These are phyloP conservation scores for Ceratobasidium sp. DNA, from an alignment of 1,284 basidiomycete species.

Conservation along the genomic window DNA sequence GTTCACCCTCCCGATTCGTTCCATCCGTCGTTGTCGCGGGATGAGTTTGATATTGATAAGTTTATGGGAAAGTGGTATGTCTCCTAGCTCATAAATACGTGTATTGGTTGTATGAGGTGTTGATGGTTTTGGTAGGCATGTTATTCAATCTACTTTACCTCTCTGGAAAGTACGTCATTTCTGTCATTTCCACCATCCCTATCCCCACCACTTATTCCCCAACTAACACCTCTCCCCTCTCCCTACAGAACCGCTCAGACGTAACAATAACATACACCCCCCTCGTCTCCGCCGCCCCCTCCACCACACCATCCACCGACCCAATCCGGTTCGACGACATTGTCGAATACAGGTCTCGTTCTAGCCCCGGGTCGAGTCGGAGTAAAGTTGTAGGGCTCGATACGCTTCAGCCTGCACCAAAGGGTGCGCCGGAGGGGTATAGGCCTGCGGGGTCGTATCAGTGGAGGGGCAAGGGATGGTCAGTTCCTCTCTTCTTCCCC, in stretches of 20 bases:
- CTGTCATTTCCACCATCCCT: background rate
- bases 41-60: conserved; percentile 57
- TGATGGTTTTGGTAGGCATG: conserved; percentile 56
- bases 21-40: conserved; percentile 55
- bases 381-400: conserved; percentile 61
- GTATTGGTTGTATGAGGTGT: background rate
- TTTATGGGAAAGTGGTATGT: conserved; percentile 63
- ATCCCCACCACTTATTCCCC: background rate
- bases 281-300: conserved; percentile 47
- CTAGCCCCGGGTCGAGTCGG: conserved; percentile 53
- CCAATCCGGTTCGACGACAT: conserved; percentile 60
- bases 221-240: background rate
- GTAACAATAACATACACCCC: conserved; percentile 64
- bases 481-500: background rate
- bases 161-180: conserved; percentile 63
- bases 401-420: conserved; percentile 51
- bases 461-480: conserved; percentile 62
- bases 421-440: conserved; percentile 39
- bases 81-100: too few species aligned
- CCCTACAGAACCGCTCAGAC: conserved; percentile 60
- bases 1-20: conserved; percentile 44
- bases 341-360: conserved; percentile 60
- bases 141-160: conserved; percentile 64
- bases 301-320: conserved; percentile 46
- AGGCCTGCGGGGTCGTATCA: conserved; percentile 61